Conservation (phyloP, 805 yeast genomes). For the Clavispora carvajalis region DNA sequence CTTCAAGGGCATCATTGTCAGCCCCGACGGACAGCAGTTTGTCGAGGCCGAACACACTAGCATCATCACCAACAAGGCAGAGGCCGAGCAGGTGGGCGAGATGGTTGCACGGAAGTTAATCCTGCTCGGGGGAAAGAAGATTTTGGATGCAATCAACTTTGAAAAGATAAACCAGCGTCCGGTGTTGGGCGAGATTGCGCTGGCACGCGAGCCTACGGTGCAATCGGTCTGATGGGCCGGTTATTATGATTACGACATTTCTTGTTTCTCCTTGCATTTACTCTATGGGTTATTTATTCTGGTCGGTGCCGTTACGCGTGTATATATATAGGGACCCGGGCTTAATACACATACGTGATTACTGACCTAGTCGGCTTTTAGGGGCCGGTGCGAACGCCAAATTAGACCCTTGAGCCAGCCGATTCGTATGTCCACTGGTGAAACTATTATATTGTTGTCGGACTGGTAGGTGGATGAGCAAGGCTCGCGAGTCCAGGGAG, state of each 20-base stretch:
- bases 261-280: neutral
- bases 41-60: conserved; percentile 52
- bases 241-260: neutral
- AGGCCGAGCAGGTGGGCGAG: conserved; percentile 68
- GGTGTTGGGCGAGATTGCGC: conserved; percentile 1
- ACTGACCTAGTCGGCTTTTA: too few relatives aligned
- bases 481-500: too few relatives aligned
- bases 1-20: conserved; percentile 70
- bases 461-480: too few relatives aligned
- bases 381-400: too few relatives aligned
- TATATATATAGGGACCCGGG: neutral
- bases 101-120: conserved; percentile 63
- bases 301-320: neutral
- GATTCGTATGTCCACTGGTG: too few relatives aligned
- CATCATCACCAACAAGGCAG: conserved; percentile 41
- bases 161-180: conserved; percentile 50
- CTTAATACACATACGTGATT: neutral
- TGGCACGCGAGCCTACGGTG: conserved; percentile 1
- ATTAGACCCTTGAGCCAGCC: too few relatives aligned
- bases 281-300: neutral
- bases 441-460: too few relatives aligned
- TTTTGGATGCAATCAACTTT: conserved; percentile 74
- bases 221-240: neutral
- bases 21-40: conserved; percentile 71
- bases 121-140: conserved; percentile 74